A percentile compares a stretch with the other conserved stretches of the same genome.
These are phyloP conservation scores for Zizania palustris DNA, from an alignment of 202 grass and related monocot genomes.

Conservation along the genomic window DNA sequence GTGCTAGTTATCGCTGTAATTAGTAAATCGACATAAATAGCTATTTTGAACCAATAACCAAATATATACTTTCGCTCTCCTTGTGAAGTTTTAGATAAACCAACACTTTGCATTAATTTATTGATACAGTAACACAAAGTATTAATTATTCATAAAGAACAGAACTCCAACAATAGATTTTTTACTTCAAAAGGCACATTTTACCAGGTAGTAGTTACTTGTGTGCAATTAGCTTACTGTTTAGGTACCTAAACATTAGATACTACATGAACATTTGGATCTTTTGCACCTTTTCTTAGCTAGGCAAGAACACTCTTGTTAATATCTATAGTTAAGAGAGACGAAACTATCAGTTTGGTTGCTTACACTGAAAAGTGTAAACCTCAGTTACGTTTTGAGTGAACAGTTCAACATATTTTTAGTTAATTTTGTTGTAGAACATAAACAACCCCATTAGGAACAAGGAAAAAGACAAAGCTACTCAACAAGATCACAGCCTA, in stretches of 20 bases:
- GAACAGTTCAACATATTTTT: not conserved
- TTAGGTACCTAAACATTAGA: not conserved
- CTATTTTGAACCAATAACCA: not conserved
- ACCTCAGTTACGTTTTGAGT: not conserved
- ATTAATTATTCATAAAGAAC: not conserved
- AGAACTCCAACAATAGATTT: slow-evolving; percentile 6
- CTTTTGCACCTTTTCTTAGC: not conserved
- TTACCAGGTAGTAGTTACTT: slow-evolving; percentile 12
- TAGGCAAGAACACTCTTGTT: slow-evolving; percentile 7
- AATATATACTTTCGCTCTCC: not conserved
- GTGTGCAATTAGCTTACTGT: not conserved
- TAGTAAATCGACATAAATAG: not conserved
- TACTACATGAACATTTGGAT: not conserved
- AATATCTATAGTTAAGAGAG: not conserved
- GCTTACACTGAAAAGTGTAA: not conserved
- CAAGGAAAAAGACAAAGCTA: not conserved
- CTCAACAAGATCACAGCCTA: not conserved
- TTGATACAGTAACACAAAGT: not conserved
- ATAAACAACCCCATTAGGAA: not conserved
- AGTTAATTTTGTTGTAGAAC: not conserved
- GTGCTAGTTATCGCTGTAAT: not conserved
- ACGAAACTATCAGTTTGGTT: not conserved
- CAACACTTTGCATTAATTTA: not conserved
- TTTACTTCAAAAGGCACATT: slow-evolving; percentile 2
- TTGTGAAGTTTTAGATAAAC: not conserved